A percentile compares a stretch with the other conserved stretches of the same genome.
phyloP scores from a whole-genome alignment of 1,284 basidiomycete species.

The Xerocomus alliaceus region DNA sequence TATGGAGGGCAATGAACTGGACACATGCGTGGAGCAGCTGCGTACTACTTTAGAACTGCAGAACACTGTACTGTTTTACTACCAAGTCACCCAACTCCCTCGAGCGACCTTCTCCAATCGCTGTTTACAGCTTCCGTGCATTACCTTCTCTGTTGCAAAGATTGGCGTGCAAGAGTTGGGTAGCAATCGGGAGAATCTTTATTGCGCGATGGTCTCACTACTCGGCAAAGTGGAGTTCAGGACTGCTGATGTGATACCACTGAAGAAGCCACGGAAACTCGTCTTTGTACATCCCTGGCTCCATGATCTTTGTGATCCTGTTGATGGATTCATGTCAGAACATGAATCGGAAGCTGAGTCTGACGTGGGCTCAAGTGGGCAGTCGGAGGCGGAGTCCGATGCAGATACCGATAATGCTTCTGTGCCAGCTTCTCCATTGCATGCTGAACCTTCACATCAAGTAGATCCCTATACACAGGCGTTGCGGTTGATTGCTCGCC shows the following conservation, averaged over 20 bases:
- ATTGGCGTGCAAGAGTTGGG: background rate
- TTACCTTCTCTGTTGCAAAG: background rate
- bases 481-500: constrained; percentile 12
- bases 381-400: background rate
- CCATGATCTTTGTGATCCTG: background rate
- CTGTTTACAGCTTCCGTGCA: constrained; percentile 11
- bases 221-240: constrained; percentile 10
- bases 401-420: background rate
- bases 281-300: constrained; percentile 19
- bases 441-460: too few species aligned
- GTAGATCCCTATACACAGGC: constrained; percentile 6
- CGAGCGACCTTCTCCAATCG: constrained; percentile 9
- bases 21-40: constrained; percentile 1
- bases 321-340: background rate
- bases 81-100: background rate
- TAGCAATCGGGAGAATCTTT: background rate
- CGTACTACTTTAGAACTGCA: background rate
- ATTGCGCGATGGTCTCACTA: background rate
- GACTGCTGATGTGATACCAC: constrained; percentile 5
- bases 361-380: background rate
- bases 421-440: background rate
- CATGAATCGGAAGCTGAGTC: background rate
- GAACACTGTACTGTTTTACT: background rate
- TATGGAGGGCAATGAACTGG: background rate
- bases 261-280: constrained; percentile 3